Percentiles rank a stretch among this genome's conserved stretches.
phyloP scores from a whole-genome alignment of 2,329 filamentous ascomycete genomes.

The Dactylellina leptospora region DNA sequence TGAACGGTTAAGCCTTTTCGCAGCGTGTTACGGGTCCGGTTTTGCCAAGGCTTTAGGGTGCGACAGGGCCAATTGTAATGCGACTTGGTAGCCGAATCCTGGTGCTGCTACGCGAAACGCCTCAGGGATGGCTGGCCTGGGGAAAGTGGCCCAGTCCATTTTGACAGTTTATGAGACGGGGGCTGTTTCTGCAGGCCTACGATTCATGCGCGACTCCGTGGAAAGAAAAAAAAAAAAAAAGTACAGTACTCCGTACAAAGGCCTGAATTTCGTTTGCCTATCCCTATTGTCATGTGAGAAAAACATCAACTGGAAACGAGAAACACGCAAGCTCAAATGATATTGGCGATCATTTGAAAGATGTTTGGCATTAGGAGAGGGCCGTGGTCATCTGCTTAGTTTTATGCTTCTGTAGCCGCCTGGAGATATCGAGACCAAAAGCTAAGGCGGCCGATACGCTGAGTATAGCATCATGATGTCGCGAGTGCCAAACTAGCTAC shows the following conservation, averaged over 20 bases:
- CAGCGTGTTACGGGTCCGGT: slow-evolving; percentile 11
- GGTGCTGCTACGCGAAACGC: slow-evolving; percentile 52
- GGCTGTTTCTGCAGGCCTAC: slow-evolving; percentile 38
- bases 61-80: slow-evolving; percentile 25
- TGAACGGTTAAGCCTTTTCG: neutral
- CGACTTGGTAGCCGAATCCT: slow-evolving; percentile 6
- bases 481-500: slow-evolving; percentile 3
- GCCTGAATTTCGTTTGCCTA: too few species aligned
- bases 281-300: neutral
- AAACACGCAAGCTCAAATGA: too few species aligned
- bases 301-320: neutral
- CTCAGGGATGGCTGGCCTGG: slow-evolving; percentile 22
- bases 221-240: neutral
- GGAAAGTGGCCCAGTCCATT: slow-evolving; percentile 13
- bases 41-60: slow-evolving; percentile 18
- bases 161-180: slow-evolving; percentile 51
- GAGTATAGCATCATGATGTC: slow-evolving; percentile 24
- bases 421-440: too few species aligned
- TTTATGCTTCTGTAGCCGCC: slow-evolving; percentile 34
- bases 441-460: slow-evolving; percentile 7
- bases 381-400: neutral
- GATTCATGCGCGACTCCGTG: slow-evolving; percentile 25
- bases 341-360: neutral
- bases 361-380: neutral
- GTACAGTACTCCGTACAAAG: too few species aligned